These are phyloP conservation scores for Hippophae gyantsensis DNA, from an alignment of 306 rosid species.

Conservation along the genomic window DNA sequence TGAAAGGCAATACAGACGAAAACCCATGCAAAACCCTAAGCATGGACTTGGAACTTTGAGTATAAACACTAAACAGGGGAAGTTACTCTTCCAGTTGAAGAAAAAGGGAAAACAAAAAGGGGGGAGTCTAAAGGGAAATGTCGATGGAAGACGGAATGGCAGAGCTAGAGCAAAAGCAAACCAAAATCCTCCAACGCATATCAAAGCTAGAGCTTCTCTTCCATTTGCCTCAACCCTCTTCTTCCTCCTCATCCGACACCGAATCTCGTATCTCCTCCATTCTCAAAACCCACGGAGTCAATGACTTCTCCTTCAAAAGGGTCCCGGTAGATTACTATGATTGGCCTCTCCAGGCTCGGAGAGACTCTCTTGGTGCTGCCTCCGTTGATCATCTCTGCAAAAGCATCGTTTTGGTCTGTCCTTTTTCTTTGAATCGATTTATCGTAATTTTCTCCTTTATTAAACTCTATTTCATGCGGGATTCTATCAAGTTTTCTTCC, in stretches of 20 bases:
- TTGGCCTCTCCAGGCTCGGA: slow-evolving; percentile 70
- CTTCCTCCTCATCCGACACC: slow-evolving; percentile 23
- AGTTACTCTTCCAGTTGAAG: no score
- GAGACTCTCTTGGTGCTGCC: slow-evolving; percentile 56
- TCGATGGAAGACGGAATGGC: neutral
- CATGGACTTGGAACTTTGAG: no score
- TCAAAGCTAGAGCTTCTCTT: slow-evolving; percentile 39
- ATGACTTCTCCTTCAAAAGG: slow-evolving; percentile 59
- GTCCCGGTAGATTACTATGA: slow-evolving; percentile 73
- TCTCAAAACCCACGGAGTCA: slow-evolving; percentile 40
- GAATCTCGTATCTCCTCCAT: slow-evolving; percentile 61
- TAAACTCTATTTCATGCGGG: no score
- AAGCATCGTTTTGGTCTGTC: slow-evolving; percentile 69
- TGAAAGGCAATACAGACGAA: no score
- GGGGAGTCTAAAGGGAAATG: neutral
- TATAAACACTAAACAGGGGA: no score
- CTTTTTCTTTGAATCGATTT: neutral
- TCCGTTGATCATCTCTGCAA: slow-evolving; percentile 84
- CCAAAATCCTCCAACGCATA: slow-evolving; percentile 35
- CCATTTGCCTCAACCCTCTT: slow-evolving; percentile 13
- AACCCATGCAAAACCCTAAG: no score
- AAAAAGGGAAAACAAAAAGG: no score
- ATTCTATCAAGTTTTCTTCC: neutral
- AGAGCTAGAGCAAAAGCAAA: slow-evolving; percentile 27
- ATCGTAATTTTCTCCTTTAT: no score